Evolutionary conservation across 768 basidiomycete species (phyloP).

Genomic region (Clitopilus passeckerianus): DNA sequence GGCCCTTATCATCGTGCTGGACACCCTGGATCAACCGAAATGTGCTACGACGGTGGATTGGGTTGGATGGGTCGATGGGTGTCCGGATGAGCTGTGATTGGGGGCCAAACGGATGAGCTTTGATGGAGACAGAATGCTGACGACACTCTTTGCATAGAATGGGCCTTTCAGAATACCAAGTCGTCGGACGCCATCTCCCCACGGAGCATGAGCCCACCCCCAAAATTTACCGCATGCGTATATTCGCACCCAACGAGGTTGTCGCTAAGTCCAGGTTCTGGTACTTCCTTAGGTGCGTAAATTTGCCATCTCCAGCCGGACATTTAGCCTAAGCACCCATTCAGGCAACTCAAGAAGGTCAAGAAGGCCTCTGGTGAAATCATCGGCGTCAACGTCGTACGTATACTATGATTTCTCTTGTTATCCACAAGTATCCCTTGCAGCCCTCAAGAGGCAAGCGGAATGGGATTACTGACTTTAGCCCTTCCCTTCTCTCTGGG

Average conservation of each 20-base stretch:
- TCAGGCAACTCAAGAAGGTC: conserved; percentile 94
- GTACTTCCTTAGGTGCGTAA: conserved; percentile 89
- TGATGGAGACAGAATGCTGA: conserved; percentile 8
- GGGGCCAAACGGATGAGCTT: conserved; percentile 15
- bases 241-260: conserved; percentile 97
- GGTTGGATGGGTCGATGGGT: conserved; percentile 20
- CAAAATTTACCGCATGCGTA: conserved; percentile 99
- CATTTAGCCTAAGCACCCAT: not conserved
- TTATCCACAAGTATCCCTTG: conserved; percentile 41
- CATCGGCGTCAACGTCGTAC: conserved; percentile 93
- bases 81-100: conserved; percentile 26
- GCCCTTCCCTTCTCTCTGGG: conserved; percentile 16
- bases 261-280: conserved; percentile 99
- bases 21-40: conserved; percentile 8
- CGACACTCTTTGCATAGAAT: conserved; percentile 38
- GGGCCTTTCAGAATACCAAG: conserved; percentile 89
- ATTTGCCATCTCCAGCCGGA: no score
- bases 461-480: conserved; percentile 57
- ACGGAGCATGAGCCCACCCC: conserved; percentile 90
- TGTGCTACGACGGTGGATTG: not conserved
- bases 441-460: conserved; percentile 85
- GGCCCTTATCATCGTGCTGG: not conserved
- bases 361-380: conserved; percentile 99
- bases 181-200: conserved; percentile 96
- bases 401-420: conserved; percentile 51